Base-by-base conservation (phyloP, 2,329 filamentous ascomycete genomes). In the Hypoxylon sp. region DNA sequence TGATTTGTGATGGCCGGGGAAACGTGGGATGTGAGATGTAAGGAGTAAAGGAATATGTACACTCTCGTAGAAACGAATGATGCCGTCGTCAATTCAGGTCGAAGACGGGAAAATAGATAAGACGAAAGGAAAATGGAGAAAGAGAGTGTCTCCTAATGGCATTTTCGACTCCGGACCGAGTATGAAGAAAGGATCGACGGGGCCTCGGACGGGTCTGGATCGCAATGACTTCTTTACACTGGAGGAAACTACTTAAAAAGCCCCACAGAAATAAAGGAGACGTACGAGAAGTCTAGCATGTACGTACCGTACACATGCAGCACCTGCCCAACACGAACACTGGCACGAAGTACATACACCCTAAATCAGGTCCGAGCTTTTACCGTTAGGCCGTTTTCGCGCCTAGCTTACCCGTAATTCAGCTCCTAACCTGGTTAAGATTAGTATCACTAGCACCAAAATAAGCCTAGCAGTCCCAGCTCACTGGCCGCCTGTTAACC, bases 241-340 rank as follows among this genome's bases (percentile, higher is more conserved):
- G n/a, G 55, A 60, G 17, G 31, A 67, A 44, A 14, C 57, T n/a
- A 33, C 35, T 8, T 13, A 31, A 46, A n/a, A n/a, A 33, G 48
- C 53, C 26, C 69, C 69, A 65, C 37, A 65, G 65, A 70, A 71
- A 70, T 61, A 71, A 70, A 71, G 69, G 69, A 70, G 69, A 66
- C 52, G 35, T 53, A 29, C 24, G 14, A 50, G 39, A 44, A 6
- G 6, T 1, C 17, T 17, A 44, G 35, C 13, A 37, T 37, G 13
- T 13, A 37, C 9, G 35, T 37, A 22, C n/a, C n/a, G 13, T 13
- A 37, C 9, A 13, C 14, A 22, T 8, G 9, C 14, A 29, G 19
- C 22, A 14, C 24, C 22, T 48, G 24, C 14, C 19, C 44, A 17
- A 46, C 42, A 24, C 17, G 24, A n/a, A 37, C 31, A 39, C 6